phyloP scores from a whole-genome alignment of 2,329 filamentous ascomycete species.

The Pseudogymnoascus sp. region DNA sequence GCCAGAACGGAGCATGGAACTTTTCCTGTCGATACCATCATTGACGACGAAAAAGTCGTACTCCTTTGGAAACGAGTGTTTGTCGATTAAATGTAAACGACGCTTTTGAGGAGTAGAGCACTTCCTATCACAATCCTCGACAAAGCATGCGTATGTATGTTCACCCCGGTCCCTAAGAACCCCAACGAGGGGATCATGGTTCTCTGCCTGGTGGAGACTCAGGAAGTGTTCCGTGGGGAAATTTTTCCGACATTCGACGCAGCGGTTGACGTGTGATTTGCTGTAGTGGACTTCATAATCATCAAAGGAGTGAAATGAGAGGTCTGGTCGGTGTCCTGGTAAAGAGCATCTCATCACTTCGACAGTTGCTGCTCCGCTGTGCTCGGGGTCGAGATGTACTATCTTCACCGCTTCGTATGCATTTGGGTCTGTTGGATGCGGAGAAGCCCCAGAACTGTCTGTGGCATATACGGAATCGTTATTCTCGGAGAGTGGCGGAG shows the following conservation, averaged over 20 bases:
- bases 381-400: conserved; percentile 56
- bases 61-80: conserved; percentile 82
- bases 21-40: conserved; percentile 79
- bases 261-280: conserved; percentile 75
- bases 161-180: conserved; percentile 72
- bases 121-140: conserved; percentile 78
- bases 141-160: conserved; percentile 87
- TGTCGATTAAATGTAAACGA: conserved; percentile 83
- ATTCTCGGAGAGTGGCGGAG: conserved; percentile 26
- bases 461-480: conserved; percentile 8
- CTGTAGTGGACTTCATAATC: conserved; percentile 86
- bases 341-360: conserved; percentile 69
- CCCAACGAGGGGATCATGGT: conserved; percentile 74
- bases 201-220: conserved; percentile 80
- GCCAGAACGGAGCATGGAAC: conserved; percentile 65
- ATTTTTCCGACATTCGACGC: conserved; percentile 76
- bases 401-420: conserved; percentile 44
- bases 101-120: conserved; percentile 81
- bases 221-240: conserved; percentile 81
- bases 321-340: conserved; percentile 66
- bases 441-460: conserved; percentile 20
- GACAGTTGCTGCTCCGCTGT: conserved; percentile 22
- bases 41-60: conserved; percentile 86
- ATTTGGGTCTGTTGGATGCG: conserved; percentile 24
- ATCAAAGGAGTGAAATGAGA: conserved; percentile 66